Evolutionary conservation across 169 alveolate species (phyloP).

Genomic region (Sarcocystis neurona): DNA sequence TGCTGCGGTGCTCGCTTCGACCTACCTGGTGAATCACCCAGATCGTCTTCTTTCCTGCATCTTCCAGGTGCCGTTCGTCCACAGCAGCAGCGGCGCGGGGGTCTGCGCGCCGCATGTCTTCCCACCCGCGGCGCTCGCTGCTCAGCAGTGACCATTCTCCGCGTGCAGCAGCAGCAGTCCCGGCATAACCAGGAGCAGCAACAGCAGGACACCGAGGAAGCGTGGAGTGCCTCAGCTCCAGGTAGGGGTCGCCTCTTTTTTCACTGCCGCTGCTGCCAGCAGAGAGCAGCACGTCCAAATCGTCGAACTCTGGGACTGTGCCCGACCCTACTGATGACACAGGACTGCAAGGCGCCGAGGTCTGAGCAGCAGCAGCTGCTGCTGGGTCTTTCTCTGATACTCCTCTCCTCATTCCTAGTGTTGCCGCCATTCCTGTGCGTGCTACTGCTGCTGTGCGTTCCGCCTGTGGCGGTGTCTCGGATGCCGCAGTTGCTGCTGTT

Average conservation of each 20-base stretch:
- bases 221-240: neutral
- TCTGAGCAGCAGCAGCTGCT: too few species aligned
- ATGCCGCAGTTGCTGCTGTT: too few species aligned
- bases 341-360: neutral
- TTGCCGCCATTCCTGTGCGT: too few species aligned
- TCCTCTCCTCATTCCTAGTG: too few species aligned
- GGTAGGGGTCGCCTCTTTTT: neutral
- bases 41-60: constrained; percentile 48
- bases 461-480: too few species aligned
- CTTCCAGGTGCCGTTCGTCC: constrained; percentile 50
- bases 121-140: constrained; percentile 50
- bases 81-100: constrained; percentile 31
- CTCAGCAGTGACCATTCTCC: neutral
- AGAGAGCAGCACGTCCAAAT: neutral
- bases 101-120: constrained; percentile 15
- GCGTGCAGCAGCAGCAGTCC: neutral
- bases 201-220: neutral
- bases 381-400: too few species aligned
- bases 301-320: too few species aligned
- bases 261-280: neutral
- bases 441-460: too few species aligned
- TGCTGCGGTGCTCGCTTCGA: too few species aligned
- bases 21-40: constrained; percentile 48
- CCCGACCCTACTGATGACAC: too few species aligned
- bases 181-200: neutral